Base-by-base conservation (phyloP, 345 rosid species). In the Melaleuca quinquenervia region DNA sequence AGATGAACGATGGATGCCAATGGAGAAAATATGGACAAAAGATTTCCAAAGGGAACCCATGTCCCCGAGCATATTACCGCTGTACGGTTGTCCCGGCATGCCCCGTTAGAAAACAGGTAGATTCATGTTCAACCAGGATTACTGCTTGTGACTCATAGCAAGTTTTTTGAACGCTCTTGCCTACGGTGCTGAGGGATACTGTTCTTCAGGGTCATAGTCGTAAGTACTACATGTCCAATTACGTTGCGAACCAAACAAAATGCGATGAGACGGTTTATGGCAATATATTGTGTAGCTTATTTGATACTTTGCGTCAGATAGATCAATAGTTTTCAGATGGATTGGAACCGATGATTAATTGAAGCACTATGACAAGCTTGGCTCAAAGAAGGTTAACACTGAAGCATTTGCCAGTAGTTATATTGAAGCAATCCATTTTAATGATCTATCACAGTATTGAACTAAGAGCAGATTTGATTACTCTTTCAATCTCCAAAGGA, bases 1-100 rank as follows among this genome's bases (percentile, higher is more conserved):
- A 96, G 99, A 94, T 96, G 96, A 94, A 92, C 51, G 99, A 96
- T 91, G 99, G 99, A 52, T 95, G 99, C 84, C 99, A 96, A 86
- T 96, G 99, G 99, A 94, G 98, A 89, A 96, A 96, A 93, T 96
- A 96, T 86, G 99, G 99, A 49, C 98, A 96, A 87, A 96, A 96
- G 86, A 93, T 94, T 56, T 89, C 98, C 0, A 96, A 96, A 91
- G 98, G 96, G 76, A 96, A 95, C 74, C 98, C 99, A 55, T 95
- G 99, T 85, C 99, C 99, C 14, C 92, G 98, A 86, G 99, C 98
- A 49, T 96, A 96, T 70, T 96, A 94, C 86, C 98, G 98, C 26
- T 96, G 98, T 90, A 96, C 99, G 0, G 92, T 95, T 86, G 92
- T 95, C 75, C 89, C 95, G 50, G 93, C 92, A 24, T 96, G 99